A percentile compares a stretch with the other conserved stretches of the same genome.
These are phyloP conservation scores for Boletales sp. DNA, from an alignment of 768 basidiomycete species.

Conservation along the genomic window DNA sequence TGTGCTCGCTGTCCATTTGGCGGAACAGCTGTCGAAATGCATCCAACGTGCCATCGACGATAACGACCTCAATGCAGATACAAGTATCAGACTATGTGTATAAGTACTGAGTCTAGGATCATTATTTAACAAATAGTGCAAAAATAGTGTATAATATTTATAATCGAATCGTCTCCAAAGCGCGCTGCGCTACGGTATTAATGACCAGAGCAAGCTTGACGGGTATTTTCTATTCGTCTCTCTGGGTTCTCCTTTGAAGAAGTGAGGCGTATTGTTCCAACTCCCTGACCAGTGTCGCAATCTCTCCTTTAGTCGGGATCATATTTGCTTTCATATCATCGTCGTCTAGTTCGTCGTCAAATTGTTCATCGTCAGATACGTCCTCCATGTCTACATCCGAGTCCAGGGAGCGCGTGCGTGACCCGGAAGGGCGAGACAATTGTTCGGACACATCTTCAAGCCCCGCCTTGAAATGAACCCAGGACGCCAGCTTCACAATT, in stretches of 20 bases:
- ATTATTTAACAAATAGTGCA: constrained; percentile 22
- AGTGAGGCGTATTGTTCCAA: constrained; percentile 59
- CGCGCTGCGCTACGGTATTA: constrained; percentile 7
- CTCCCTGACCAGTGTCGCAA: constrained; percentile 46
- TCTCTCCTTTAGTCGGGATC: constrained; percentile 29
- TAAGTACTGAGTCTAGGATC: constrained; percentile 1
- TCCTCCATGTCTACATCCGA: constrained; percentile 23
- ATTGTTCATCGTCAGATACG: constrained; percentile 3
- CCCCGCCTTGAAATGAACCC: constrained; percentile 52
- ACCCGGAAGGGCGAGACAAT: constrained; percentile 8
- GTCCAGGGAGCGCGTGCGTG: neutral
- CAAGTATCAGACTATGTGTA: constrained; percentile 14
- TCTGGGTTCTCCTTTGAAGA: constrained; percentile 53
- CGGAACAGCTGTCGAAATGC: constrained; percentile 49
- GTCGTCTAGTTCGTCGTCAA: constrained; percentile 4
- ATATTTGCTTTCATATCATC: neutral
- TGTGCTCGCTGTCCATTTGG: constrained; percentile 62
- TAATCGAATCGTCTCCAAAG: constrained; percentile 3
- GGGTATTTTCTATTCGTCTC: constrained; percentile 24
- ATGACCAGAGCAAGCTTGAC: neutral
- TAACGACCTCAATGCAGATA: constrained; percentile 40
- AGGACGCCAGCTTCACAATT: constrained; percentile 60
- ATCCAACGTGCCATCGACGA: constrained; percentile 44
- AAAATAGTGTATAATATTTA: constrained; percentile 16
- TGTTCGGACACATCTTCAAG: constrained; percentile 26